Conservation (phyloP, 805 yeast genomes). For the Monosporozyma servazzii region DNA sequence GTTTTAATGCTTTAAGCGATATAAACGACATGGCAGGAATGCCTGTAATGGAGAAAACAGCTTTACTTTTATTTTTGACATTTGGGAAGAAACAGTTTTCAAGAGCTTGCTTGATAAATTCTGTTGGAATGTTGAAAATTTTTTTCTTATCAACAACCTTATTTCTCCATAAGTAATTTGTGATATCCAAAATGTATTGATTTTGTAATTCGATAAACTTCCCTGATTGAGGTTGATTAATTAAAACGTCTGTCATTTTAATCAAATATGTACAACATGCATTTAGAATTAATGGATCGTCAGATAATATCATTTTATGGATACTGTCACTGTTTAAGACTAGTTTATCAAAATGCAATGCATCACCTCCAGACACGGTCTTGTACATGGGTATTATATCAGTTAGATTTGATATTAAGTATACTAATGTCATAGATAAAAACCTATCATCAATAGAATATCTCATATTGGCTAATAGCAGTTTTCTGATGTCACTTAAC, state of each 20-base stretch:
- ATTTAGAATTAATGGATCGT: slow-evolving; percentile 20
- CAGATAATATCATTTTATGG: slow-evolving; percentile 12
- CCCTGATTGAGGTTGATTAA: slow-evolving; percentile 10
- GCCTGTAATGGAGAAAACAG: slow-evolving; percentile 18
- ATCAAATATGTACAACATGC: slow-evolving; percentile 18
- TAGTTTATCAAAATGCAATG: slow-evolving; percentile 7
- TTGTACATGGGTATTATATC: neutral
- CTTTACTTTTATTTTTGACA: slow-evolving; percentile 7
- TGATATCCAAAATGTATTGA: slow-evolving; percentile 20
- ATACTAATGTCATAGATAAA: slow-evolving; percentile 6
- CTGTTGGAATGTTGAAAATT: slow-evolving; percentile 18
- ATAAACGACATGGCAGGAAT: slow-evolving; percentile 20
- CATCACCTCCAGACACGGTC: neutral
- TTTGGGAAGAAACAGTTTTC: slow-evolving; percentile 11
- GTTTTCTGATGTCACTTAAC: slow-evolving; percentile 10
- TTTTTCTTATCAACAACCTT: slow-evolving; percentile 12
- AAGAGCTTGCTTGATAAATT: slow-evolving; percentile 12
- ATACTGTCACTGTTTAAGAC: slow-evolving; percentile 12
- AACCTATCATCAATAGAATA: slow-evolving; percentile 13
- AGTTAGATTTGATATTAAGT: slow-evolving; percentile 7
- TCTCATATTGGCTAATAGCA: slow-evolving; percentile 8
- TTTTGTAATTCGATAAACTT: slow-evolving; percentile 16
- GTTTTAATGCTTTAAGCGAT: slow-evolving; percentile 6
- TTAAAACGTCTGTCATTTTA: slow-evolving; percentile 8
- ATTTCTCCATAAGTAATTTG: slow-evolving; percentile 28